phyloP scores from a whole-genome alignment of 805 yeast species.

The Metschnikowia continentalis region DNA sequence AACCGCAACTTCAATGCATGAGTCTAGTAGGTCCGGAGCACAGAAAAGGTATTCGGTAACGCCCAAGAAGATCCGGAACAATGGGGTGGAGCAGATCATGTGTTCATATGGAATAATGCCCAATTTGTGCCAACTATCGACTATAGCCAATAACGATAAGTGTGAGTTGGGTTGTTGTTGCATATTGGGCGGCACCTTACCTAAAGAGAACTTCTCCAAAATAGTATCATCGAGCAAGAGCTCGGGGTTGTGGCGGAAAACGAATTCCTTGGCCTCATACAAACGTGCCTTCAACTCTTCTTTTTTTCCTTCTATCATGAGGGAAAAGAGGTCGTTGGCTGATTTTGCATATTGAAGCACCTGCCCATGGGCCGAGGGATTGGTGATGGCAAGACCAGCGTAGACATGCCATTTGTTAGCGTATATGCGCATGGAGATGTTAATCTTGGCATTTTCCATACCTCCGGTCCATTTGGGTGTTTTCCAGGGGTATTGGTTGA shows the following conservation, averaged over 20 bases:
- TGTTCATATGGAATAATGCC: constrained; percentile 93
- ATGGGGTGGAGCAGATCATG: constrained; percentile 92
- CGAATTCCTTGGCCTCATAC: constrained; percentile 62
- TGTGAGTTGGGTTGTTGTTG: constrained; percentile 77
- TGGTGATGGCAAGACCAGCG: constrained; percentile 94
- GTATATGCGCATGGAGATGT: constrained; percentile 84
- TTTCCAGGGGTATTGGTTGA: constrained; percentile 88
- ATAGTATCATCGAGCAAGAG: constrained; percentile 73
- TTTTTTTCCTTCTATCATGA: constrained; percentile 69
- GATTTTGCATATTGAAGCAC: constrained; percentile 85
- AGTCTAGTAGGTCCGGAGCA: constrained; percentile 76
- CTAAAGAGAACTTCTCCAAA: constrained; percentile 73
- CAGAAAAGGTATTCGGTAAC: constrained; percentile 90
- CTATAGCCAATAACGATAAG: constrained; percentile 81
- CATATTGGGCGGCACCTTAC: constrained; percentile 64
- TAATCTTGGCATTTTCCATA: constrained; percentile 91
- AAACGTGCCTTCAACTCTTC: constrained; percentile 59
- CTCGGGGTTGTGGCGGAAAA: constrained; percentile 62
- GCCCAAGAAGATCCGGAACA: constrained; percentile 86
- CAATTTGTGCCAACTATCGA: constrained; percentile 85
- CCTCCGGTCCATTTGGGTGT: constrained; percentile 87
- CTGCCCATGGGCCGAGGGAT: constrained; percentile 91
- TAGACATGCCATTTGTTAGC: constrained; percentile 98
- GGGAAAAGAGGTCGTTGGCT: constrained; percentile 73
- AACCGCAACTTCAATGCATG: constrained; percentile 69